Conservation (phyloP, 1,284 basidiomycete genomes). For the Sphagnurus paluster region DNA sequence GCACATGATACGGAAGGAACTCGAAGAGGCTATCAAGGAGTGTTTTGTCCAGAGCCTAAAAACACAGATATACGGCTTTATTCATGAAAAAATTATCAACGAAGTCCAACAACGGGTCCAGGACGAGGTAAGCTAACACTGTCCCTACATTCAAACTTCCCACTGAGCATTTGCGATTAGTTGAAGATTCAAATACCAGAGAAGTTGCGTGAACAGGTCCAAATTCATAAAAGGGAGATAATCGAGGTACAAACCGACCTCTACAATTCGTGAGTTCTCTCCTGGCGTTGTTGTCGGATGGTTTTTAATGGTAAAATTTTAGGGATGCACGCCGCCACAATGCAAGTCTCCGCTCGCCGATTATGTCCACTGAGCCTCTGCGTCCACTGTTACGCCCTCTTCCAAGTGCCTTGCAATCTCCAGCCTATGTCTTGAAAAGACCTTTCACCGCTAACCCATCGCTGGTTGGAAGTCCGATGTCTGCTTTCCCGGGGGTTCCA, state of each 20-base stretch:
- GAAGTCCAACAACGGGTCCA: conserved; percentile 36
- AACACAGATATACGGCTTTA: conserved; percentile 35
- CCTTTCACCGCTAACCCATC: conserved; percentile 28
- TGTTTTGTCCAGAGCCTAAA: conserved; percentile 39
- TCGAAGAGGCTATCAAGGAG: conserved; percentile 40
- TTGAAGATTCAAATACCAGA: conserved; percentile 43
- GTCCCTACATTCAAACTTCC: background rate
- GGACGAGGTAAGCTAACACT: conserved; percentile 27
- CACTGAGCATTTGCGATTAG: conserved; percentile 32
- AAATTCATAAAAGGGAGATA: conserved; percentile 35
- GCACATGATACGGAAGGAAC: conserved; percentile 30
- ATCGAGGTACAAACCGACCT: conserved; percentile 43
- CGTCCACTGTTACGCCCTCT: conserved; percentile 47
- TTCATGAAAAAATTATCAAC: conserved; percentile 36
- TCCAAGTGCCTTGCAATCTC: conserved; percentile 39
- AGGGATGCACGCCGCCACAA: conserved; percentile 55
- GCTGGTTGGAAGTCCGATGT: conserved; percentile 25
- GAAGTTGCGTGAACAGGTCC: conserved; percentile 31
- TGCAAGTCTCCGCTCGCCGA: conserved; percentile 36
- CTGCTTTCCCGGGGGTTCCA: conserved; percentile 26
- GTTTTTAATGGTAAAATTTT: conserved; percentile 7
- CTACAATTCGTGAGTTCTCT: conserved; percentile 45
- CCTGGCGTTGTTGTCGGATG: background rate
- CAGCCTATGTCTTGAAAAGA: conserved; percentile 26
- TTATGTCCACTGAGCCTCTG: conserved; percentile 34